Percentiles rank a stretch among this genome's conserved stretches.
Evolutionary conservation across 805 yeast species (phyloP).

Genomic region (Tetrapisispora taiwanensis): DNA sequence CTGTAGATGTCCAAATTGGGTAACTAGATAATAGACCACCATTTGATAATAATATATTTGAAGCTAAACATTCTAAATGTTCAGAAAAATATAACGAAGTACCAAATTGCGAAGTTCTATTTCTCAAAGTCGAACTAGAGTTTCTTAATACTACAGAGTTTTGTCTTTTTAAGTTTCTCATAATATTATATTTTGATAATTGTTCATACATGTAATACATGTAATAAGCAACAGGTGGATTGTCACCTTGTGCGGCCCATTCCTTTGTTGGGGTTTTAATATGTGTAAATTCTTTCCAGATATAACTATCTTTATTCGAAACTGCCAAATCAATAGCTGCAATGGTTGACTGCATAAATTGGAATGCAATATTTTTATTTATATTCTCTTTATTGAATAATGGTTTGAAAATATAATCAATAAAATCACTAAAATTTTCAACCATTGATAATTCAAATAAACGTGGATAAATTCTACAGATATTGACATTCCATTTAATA

Average conservation of each 20-base stretch:
- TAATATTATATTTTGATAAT: conserved; percentile 12
- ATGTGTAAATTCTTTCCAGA: conserved; percentile 22
- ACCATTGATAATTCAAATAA: conserved; percentile 17
- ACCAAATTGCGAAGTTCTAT: conserved; percentile 25
- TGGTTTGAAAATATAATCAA: conserved; percentile 28
- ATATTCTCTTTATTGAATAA: conserved; percentile 22
- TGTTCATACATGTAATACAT: conserved; percentile 28
- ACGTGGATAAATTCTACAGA: conserved; percentile 26
- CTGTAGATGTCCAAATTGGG: conserved; percentile 19
- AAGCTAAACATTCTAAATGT: conserved; percentile 21
- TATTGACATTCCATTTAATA: conserved; percentile 31
- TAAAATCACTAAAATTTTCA: conserved; percentile 25
- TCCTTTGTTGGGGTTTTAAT: conserved; percentile 11
- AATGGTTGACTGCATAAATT: conserved; percentile 22
- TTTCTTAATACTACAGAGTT: conserved; percentile 20
- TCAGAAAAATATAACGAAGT: conserved; percentile 15
- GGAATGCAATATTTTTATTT: conserved; percentile 17
- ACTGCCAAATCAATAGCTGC: conserved; percentile 28
- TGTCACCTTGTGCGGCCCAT: conserved; percentile 28
- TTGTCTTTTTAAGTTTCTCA: conserved; percentile 9
- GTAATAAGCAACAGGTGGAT: conserved; percentile 34
- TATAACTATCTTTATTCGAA: conserved; percentile 15
- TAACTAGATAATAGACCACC: conserved; percentile 26
- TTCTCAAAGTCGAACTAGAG: conserved; percentile 10
- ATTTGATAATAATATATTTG: conserved; percentile 22